Conservation (phyloP, 2,329 filamentous ascomycete genomes). For the Cordyceps fumosorosea region DNA sequence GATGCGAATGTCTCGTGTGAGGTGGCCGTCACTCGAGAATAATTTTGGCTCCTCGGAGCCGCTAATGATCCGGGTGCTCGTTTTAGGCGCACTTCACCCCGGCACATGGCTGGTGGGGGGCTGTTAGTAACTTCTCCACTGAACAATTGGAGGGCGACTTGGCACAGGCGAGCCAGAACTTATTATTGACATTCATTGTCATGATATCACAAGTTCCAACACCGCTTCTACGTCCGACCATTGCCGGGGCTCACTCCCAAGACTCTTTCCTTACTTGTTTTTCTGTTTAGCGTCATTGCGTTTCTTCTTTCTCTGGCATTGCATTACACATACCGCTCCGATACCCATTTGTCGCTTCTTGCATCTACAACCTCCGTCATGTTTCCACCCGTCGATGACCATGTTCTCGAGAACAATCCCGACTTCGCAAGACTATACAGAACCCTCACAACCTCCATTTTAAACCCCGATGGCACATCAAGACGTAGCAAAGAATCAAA, state of each 20-base stretch:
- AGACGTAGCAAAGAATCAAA: conserved; percentile 43
- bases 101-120: too few species aligned
- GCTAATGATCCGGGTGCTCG: conserved; percentile 10
- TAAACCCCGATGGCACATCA: conserved; percentile 53
- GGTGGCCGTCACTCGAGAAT: not conserved
- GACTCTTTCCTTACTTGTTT: not conserved
- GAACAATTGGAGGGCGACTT: not conserved
- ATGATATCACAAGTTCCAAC: not conserved
- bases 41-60: conserved; percentile 13
- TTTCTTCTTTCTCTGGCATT: not conserved
- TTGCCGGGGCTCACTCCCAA: not conserved
- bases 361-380: conserved; percentile 27
- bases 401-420: conserved; percentile 49
- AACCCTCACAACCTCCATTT: conserved; percentile 41
- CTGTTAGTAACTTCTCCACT: not conserved
- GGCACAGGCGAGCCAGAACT: not conserved
- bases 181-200: not conserved
- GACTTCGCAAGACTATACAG: conserved; percentile 54
- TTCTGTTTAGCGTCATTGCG: not conserved
- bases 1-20: not conserved
- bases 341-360: not conserved
- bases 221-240: not conserved
- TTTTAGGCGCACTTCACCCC: not conserved
- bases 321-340: not conserved
- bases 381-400: conserved; percentile 52